These are phyloP conservation scores for Penicillium brasilianum DNA, from an alignment of 2,329 filamentous ascomycete species.

Conservation along the genomic window DNA sequence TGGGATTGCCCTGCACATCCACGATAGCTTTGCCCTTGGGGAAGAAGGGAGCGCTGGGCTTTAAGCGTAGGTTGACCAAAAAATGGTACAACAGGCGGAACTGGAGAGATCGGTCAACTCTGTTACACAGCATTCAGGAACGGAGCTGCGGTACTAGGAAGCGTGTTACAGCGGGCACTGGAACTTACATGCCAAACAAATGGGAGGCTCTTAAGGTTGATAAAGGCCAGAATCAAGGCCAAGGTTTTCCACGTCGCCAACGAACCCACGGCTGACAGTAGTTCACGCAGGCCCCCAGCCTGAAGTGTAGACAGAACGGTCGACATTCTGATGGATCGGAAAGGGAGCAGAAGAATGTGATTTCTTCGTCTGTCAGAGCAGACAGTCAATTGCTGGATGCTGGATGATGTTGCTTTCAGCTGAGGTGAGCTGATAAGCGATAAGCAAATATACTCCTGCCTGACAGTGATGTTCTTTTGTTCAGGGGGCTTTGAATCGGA, in stretches of 20 bases:
- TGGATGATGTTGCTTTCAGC: background rate
- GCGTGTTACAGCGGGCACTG: background rate
- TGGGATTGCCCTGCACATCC: slow-evolving; percentile 41
- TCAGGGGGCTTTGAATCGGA: slow-evolving; percentile 8
- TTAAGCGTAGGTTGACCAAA: slow-evolving; percentile 59
- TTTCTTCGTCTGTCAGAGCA: background rate
- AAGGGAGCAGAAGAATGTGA: background rate
- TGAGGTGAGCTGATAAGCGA: slow-evolving; percentile 11
- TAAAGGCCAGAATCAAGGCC: slow-evolving; percentile 42
- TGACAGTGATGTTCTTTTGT: background rate
- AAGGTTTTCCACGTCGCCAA: slow-evolving; percentile 43
- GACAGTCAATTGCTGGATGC: background rate
- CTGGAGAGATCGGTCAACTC: slow-evolving; percentile 44
- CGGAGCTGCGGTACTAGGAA: background rate
- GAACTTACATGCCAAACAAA: slow-evolving; percentile 48
- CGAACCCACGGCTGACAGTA: slow-evolving; percentile 27
- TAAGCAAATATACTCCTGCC: slow-evolving; percentile 11
- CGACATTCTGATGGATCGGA: slow-evolving; percentile 17
- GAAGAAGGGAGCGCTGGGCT: slow-evolving; percentile 55
- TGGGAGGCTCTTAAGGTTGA: slow-evolving; percentile 47
- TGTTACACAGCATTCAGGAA: slow-evolving; percentile 4
- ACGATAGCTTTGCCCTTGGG: slow-evolving; percentile 37
- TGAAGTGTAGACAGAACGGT: slow-evolving; percentile 18
- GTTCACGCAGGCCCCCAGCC: slow-evolving; percentile 32
- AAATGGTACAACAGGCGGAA: slow-evolving; percentile 65